Base-by-base conservation (phyloP, 2,329 filamentous ascomycete genomes). In the Colletotrichum siamense region DNA sequence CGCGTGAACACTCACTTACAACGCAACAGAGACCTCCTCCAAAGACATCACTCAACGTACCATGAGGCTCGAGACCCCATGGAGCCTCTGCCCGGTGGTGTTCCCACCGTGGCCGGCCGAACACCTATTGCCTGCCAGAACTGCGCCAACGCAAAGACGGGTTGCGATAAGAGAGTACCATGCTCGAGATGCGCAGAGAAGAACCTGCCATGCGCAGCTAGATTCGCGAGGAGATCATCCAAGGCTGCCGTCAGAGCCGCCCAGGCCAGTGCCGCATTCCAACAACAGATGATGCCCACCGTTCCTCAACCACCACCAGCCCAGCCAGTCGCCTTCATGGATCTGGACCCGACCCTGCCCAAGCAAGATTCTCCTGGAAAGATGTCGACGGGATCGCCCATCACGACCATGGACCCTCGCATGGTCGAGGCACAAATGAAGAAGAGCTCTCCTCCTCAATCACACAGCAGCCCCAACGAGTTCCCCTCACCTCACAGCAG, bases 21-120 rank as follows among this genome's bases (percentile, higher is more conserved):
- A 49, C 76, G 32, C 59, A 36, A 79, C 78, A 88, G 89, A 77
- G 89, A 91, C 71, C 83, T 91, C 9, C 83, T 91, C 6, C 87
- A 89, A 78, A 83, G 89, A 79, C 89, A 90, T 73, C 85, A 89
- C 73, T 84, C 85, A 5, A 89, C 88, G 32, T 90, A 90, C 76
- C 89, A 90, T 82, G 87, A 89, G 80, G 84, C 84, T 8, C 85
- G 85, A 79, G 87, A 89, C 68, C 85, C 87, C 0, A 86, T 87
- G 84, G 87, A 88, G 61, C 84, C 86, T 4, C 79, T 85, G 12
- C 84, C 87, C 1, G 87, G 86, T 16, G 85, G 85, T n/a, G 82
- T 87, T 5, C 85, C 85, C 6, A 86, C 86, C 0, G 80, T 88
- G 15, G 84, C 81, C 16, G 82, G 84, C 16, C 83, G 75, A 86